A percentile compares a stretch with the other conserved stretches of the same genome.
These are phyloP conservation scores for Colletotrichum destructivum DNA, from an alignment of 2,329 filamentous ascomycete species.

Conservation along the genomic window DNA sequence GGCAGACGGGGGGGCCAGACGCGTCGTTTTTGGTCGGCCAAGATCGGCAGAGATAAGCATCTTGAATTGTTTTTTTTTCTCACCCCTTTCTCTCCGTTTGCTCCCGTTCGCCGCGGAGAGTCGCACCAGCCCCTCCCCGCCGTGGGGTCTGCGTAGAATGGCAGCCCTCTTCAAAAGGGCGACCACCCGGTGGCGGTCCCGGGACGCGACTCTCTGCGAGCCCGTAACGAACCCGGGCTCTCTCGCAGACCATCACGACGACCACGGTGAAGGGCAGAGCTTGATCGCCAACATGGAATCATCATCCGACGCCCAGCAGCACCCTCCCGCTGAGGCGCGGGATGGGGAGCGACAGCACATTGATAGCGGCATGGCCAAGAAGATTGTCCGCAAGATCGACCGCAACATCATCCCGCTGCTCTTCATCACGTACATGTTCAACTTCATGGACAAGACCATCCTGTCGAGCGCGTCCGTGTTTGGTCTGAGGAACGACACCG, in stretches of 20 bases:
- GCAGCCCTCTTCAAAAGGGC: constrained; percentile 31
- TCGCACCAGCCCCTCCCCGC: background rate
- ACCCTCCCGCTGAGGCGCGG: constrained; percentile 22
- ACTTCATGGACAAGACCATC: constrained; percentile 75
- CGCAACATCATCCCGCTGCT: constrained; percentile 68
- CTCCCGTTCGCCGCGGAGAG: constrained; percentile 24
- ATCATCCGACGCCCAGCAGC: constrained; percentile 16
- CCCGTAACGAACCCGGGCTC: constrained; percentile 10
- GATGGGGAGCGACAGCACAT: constrained; percentile 33
- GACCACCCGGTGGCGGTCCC: constrained; percentile 8
- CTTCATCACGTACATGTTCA: constrained; percentile 71
- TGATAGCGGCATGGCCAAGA: constrained; percentile 47
- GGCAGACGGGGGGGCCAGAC: background rate
- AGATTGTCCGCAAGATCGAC: constrained; percentile 70
- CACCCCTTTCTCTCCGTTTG: background rate
- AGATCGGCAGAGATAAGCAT: constrained; percentile 36
- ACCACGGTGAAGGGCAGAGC: constrained; percentile 24
- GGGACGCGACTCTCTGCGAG: background rate
- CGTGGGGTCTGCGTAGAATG: constrained; percentile 4
- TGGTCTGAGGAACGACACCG: constrained; percentile 65
- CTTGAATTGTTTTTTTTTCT: background rate
- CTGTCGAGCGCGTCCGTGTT: constrained; percentile 71
- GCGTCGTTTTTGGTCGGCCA: constrained; percentile 12
- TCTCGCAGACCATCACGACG: background rate
- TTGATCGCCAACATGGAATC: constrained; percentile 38